Base-by-base conservation (phyloP, 2,329 filamentous ascomycete genomes). In the Elsinoe ampelina region DNA sequence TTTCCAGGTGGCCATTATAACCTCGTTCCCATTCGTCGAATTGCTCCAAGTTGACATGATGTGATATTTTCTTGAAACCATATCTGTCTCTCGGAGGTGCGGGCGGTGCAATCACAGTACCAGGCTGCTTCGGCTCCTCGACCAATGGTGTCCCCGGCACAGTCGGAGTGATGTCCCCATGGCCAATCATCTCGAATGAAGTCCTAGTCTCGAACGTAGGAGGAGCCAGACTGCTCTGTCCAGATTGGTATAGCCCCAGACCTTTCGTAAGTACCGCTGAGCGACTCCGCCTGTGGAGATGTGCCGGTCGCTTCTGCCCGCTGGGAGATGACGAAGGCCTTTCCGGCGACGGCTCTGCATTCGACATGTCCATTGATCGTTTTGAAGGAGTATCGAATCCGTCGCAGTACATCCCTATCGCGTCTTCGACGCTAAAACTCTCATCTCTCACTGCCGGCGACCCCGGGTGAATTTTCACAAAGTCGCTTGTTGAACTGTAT, bases 1-100 rank as follows among this genome's bases (percentile, higher is more conserved):
- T 80, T 1, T 81, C 80, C 38, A 95, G 76, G 67, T 93, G 91
- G 36, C 84, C 80, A 30, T 80, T 82, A 68, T 97, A 96, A 3
- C 77, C 77, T 13, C 73, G 73, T 63, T 90, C 83, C 92, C 92
- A 97, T 1, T 77, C 74, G 65, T 96, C 88, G 26, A 55, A 60
- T 12, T 60, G 34, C 58, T 86, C 79, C 17, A 84, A 73, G 1
- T 80, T 86, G 60, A 95, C 79, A 66, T 95, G 85, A 62, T 91
- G 85, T 39, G 84, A 92, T 36, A 82, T 80, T 69, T 96, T 97
- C 62, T 89, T 88, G 74, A 97, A 97, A 2, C 92, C 92, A 66
- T 96, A 95, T 13, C 88, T 81, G 69, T 96, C 91, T 55, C 90
- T 83, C 35, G 73, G 71, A 4, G 48, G 48, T 11, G 34, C n/a